These are phyloP conservation scores for Vitis hybrid DNA, from an alignment of 177 flowering plant genomes.

Conservation along the genomic window DNA sequence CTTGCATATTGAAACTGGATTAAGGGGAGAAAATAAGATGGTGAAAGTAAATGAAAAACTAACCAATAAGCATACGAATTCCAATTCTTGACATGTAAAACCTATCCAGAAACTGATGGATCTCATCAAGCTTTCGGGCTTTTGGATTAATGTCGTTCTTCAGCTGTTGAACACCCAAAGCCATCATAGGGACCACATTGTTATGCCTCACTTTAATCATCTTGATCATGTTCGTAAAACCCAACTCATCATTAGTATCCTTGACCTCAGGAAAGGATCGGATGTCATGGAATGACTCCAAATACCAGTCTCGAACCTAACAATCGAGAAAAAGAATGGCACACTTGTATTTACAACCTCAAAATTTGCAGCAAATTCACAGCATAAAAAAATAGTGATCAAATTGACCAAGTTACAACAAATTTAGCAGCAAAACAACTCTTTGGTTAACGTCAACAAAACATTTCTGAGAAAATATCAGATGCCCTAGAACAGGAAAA, in stretches of 20 bases:
- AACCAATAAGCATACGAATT: slow-evolving; percentile 97
- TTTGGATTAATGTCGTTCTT: slow-evolving; percentile 68
- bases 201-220: slow-evolving; percentile 93
- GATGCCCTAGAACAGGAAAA: too few species aligned
- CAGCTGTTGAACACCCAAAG: slow-evolving; percentile 92
- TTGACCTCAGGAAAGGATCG: slow-evolving; percentile 70
- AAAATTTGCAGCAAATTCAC: too few species aligned
- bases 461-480: too few species aligned
- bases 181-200: slow-evolving; percentile 97
- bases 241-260: slow-evolving; percentile 63
- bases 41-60: slow-evolving; percentile 12
- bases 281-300: slow-evolving; percentile 93
- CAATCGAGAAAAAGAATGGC: neutral
- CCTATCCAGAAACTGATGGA: slow-evolving; percentile 91
- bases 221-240: slow-evolving; percentile 90
- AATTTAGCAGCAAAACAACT: too few species aligned
- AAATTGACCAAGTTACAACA: too few species aligned
- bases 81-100: slow-evolving; percentile 98
- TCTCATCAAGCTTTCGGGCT: slow-evolving; percentile 59
- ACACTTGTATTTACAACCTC: too few species aligned
- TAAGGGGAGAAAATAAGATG: neutral
- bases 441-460: too few species aligned
- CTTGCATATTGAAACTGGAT: neutral
- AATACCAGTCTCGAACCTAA: slow-evolving; percentile 94
- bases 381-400: too few species aligned